Conservation (phyloP, 2,329 filamentous ascomycete genomes). For the Epichloe gansuensis region DNA sequence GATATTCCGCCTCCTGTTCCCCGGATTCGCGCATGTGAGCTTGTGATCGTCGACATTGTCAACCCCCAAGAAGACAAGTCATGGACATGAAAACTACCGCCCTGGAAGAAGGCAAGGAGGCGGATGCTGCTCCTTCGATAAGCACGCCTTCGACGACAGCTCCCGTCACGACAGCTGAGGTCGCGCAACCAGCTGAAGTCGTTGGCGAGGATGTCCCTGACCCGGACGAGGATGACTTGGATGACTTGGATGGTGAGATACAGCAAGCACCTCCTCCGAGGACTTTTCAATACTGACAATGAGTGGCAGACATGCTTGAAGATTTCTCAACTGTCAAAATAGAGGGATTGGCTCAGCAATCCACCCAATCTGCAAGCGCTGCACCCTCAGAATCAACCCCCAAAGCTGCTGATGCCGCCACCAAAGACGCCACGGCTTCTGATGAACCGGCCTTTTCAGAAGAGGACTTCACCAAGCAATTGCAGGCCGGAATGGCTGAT, state of each 20-base stretch:
- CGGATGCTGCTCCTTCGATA: constrained; percentile 12
- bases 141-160: constrained; percentile 5
- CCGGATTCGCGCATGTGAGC: constrained; percentile 9
- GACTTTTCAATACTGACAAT: constrained; percentile 3
- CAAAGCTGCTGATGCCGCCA: constrained; percentile 17
- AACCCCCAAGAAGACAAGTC: not conserved
- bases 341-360: constrained; percentile 11
- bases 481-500: constrained; percentile 84
- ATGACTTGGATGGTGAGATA: constrained; percentile 71
- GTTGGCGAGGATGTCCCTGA: constrained; percentile 54
- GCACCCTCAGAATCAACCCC: constrained; percentile 21
- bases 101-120: constrained; percentile 12
- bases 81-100: constrained; percentile 11
- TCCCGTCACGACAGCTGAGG: not conserved
- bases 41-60: constrained; percentile 6
- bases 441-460: constrained; percentile 41
- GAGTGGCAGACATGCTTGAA: constrained; percentile 68
- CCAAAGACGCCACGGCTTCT: constrained; percentile 11
- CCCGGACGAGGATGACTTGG: constrained; percentile 82
- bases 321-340: constrained; percentile 64
- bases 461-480: constrained; percentile 68
- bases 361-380: constrained; percentile 12
- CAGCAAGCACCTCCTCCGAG: not conserved
- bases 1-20: not conserved
- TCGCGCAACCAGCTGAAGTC: not conserved